These are phyloP conservation scores for Lathyrus aphaca DNA, from an alignment of 306 rosid species.

Conservation along the genomic window DNA sequence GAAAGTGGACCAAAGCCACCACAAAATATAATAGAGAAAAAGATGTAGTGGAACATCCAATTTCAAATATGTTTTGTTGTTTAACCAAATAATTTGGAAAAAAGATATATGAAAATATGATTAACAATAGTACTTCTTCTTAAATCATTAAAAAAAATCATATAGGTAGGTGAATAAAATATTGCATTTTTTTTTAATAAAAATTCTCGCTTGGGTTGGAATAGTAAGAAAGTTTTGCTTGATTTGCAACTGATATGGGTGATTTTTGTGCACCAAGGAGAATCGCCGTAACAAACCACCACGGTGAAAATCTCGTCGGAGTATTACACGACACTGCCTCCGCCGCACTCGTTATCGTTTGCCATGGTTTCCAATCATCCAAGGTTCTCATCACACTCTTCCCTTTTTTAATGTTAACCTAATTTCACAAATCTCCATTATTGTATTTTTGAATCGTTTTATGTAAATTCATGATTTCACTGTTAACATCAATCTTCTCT, in stretches of 20 bases:
- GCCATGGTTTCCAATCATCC: constrained; percentile 88
- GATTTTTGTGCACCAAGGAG: constrained; percentile 47
- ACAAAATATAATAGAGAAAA: too few relatives aligned
- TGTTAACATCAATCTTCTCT: too few relatives aligned
- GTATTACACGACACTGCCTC: constrained; percentile 72
- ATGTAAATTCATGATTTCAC: too few relatives aligned
- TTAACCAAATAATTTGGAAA: too few relatives aligned
- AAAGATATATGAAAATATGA: too few relatives aligned
- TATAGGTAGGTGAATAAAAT: too few relatives aligned
- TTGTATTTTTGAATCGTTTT: not conserved
- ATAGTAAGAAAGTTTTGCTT: not conserved
- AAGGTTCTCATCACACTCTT: constrained; percentile 54
- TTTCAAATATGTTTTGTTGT: too few relatives aligned
- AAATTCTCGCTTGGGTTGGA: constrained; percentile 8
- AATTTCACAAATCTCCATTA: not conserved
- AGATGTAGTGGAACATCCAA: too few relatives aligned
- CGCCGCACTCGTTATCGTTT: constrained; percentile 61
- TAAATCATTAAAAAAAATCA: too few relatives aligned
- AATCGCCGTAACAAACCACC: constrained; percentile 49
- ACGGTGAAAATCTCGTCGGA: constrained; percentile 80
- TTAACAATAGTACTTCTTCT: too few relatives aligned
- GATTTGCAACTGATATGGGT: not conserved
- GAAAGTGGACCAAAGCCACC: too few relatives aligned
- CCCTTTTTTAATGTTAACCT: constrained; percentile 3
- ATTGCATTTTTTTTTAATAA: not conserved